phyloP scores from a whole-genome alignment of 306 rosid species.

The Ziziphus jujuba region DNA sequence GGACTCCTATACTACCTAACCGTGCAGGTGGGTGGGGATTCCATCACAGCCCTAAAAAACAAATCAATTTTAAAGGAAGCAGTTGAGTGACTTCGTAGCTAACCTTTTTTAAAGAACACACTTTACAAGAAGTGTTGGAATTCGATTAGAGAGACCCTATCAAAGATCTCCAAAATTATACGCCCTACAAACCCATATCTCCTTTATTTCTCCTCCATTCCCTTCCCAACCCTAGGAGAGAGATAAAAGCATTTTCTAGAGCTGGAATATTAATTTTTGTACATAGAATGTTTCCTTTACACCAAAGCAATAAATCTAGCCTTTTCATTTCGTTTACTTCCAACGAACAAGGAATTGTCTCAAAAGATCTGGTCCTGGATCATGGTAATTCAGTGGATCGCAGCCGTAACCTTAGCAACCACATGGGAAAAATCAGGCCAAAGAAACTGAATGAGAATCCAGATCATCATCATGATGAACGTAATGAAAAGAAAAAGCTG shows the following conservation, averaged over 20 bases:
- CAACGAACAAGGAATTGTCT: slow-evolving; percentile 27
- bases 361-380: slow-evolving; percentile 47
- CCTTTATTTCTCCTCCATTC: slow-evolving; percentile 16
- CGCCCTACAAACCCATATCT: background rate
- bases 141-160: slow-evolving; percentile 4
- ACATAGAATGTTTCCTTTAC: slow-evolving; percentile 57
- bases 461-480: too few relatives aligned
- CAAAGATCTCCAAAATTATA: slow-evolving; percentile 3
- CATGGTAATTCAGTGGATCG: slow-evolving; percentile 35
- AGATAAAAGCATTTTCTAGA: too few relatives aligned
- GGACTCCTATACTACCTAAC: too few relatives aligned
- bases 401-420: slow-evolving; percentile 8
- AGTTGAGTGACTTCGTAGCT: slow-evolving; percentile 23
- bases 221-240: background rate
- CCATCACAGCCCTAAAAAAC: too few relatives aligned
- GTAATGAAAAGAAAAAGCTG: slow-evolving; percentile 25
- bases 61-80: too few relatives aligned
- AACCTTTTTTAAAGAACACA: background rate
- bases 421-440: slow-evolving; percentile 1
- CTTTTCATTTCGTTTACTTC: slow-evolving; percentile 40
- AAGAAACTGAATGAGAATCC: slow-evolving; percentile 2
- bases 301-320: slow-evolving; percentile 49
- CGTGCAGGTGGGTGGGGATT: too few relatives aligned
- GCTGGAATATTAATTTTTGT: background rate
- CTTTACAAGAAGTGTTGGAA: slow-evolving; percentile 27